Base-by-base conservation (phyloP, 2,329 filamentous ascomycete genomes). In the Ascocoryne sarcoides region DNA sequence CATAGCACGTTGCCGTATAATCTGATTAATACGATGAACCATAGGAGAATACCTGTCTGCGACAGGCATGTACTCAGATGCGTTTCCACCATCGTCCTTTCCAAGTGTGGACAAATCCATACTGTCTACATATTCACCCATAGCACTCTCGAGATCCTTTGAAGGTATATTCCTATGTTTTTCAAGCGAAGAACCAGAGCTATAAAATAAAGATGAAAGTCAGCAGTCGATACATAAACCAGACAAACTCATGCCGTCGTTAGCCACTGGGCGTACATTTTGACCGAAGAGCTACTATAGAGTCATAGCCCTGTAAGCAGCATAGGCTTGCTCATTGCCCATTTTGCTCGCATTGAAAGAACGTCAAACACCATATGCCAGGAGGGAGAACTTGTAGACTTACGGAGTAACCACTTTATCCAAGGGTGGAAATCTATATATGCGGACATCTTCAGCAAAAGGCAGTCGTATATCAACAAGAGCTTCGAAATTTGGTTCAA, bases 371-470 rank as follows among this genome's bases (percentile, higher is more conserved):
- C n/a, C n/a, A n/a, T n/a, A n/a, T n/a, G n/a, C n/a, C n/a, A n/a
- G n/a, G n/a, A n/a, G n/a, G n/a, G n/a, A n/a, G n/a, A n/a, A n/a
- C n/a, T n/a, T n/a, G n/a, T n/a, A n/a, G n/a, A n/a, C 23, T 26
- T 26, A 26, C n/a, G 93, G 73, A 0, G 89, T 95, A 44, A 95
- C 66, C 19, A 96, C 82, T 46, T 77, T 83, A 58, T 95, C 89
- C 9, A 98, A 66, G 0, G 90, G 86, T 4, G 92, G 88, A 51
- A 98, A 98, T 43, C 80, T 82, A 60, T 95, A 96, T n/a, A 73
- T 73, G 26, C 92, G 77, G 35, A 95, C 71, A 57, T 98, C 92
- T 65, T 98, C 92, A 2, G 87, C 82, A 55, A 95, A 98, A 0
- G 92, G 92, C 4, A 96, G 69, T 26, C 92, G 87, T 1, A 93